Percentiles rank a stretch among this genome's conserved stretches.
phyloP scores from a whole-genome alignment of 805 yeast genomes.

The Henningerozyma blattae region DNA sequence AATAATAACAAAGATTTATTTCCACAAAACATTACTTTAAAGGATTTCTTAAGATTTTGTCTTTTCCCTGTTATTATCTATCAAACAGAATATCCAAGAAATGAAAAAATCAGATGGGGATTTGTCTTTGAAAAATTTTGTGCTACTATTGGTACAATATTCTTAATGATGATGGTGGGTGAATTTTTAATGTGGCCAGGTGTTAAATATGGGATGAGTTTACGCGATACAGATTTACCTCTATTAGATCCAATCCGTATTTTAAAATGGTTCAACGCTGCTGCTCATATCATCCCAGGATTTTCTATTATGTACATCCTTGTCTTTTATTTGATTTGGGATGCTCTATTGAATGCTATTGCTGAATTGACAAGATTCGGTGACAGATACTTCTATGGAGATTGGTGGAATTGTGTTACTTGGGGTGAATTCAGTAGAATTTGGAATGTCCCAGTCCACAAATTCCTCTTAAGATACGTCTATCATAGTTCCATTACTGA shows the following conservation, averaged over 20 bases:
- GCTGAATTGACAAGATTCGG: slow-evolving; percentile 83
- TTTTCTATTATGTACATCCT: slow-evolving; percentile 63
- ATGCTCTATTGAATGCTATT: slow-evolving; percentile 74
- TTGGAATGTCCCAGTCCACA: slow-evolving; percentile 90
- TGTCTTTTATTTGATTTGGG: slow-evolving; percentile 86
- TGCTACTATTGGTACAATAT: slow-evolving; percentile 77
- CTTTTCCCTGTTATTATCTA: slow-evolving; percentile 87
- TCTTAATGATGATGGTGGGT: slow-evolving; percentile 69
- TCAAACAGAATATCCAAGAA: slow-evolving; percentile 70
- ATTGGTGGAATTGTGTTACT: slow-evolving; percentile 91
- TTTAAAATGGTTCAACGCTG: slow-evolving; percentile 20
- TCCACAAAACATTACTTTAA: slow-evolving; percentile 56
- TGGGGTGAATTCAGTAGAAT: slow-evolving; percentile 87
- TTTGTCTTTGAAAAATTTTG: slow-evolving; percentile 54
- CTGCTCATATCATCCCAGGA: slow-evolving; percentile 65
- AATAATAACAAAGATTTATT: slow-evolving; percentile 26
- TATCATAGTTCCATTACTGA: slow-evolving; percentile 80
- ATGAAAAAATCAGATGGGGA: slow-evolving; percentile 47
- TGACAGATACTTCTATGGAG: slow-evolving; percentile 82
- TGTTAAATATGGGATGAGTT: slow-evolving; percentile 41
- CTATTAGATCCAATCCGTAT: slow-evolving; percentile 6
- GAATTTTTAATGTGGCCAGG: slow-evolving; percentile 64
- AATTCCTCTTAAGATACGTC: slow-evolving; percentile 77
- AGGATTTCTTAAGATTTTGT: slow-evolving; percentile 59
- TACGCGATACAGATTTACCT: slow-evolving; percentile 27